Conservation (phyloP, 139 green algal genomes). For the Protoeuglena noctilucae region DNA sequence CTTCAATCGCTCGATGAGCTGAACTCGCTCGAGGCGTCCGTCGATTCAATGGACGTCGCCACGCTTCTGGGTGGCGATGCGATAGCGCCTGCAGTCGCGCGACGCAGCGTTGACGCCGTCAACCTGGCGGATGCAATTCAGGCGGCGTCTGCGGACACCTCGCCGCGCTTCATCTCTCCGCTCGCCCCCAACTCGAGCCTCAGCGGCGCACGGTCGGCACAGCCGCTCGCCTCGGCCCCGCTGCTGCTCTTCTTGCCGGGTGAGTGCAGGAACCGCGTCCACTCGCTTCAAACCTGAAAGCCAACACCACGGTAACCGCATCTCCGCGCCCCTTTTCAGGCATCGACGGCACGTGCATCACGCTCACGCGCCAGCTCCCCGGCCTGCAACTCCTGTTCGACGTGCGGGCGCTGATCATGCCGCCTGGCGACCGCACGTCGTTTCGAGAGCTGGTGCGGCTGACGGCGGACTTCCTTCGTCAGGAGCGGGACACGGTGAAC, state of each 20-base stretch:
- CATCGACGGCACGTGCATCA: slow-evolving; percentile 60
- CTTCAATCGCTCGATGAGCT: too few species aligned
- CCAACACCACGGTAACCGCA: too few species aligned
- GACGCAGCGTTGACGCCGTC: too few species aligned
- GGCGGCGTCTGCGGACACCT: neutral
- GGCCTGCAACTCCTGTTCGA: slow-evolving; percentile 45
- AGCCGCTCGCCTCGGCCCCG: too few species aligned
- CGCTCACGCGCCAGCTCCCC: slow-evolving; percentile 57
- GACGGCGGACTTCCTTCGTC: slow-evolving; percentile 12
- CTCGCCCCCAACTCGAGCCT: neutral
- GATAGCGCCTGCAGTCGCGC: too few species aligned
- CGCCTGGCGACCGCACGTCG: slow-evolving; percentile 37
- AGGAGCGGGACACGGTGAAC: slow-evolving; percentile 6
- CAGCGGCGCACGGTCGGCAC: neutral
- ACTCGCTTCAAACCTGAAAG: too few species aligned
- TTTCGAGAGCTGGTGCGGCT: slow-evolving; percentile 42
- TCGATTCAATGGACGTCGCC: too few species aligned
- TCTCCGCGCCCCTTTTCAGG: slow-evolving; percentile 18
- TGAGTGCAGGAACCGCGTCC: too few species aligned
- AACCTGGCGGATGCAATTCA: neutral
- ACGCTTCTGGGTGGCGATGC: too few species aligned
- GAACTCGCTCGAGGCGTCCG: too few species aligned
- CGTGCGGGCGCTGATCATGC: slow-evolving; percentile 41
- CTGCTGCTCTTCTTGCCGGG: neutral
- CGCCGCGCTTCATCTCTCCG: neutral